These are phyloP conservation scores for Aspergillus avenaceus DNA, from an alignment of 495 filamentous ascomycete genomes.

Conservation along the genomic window DNA sequence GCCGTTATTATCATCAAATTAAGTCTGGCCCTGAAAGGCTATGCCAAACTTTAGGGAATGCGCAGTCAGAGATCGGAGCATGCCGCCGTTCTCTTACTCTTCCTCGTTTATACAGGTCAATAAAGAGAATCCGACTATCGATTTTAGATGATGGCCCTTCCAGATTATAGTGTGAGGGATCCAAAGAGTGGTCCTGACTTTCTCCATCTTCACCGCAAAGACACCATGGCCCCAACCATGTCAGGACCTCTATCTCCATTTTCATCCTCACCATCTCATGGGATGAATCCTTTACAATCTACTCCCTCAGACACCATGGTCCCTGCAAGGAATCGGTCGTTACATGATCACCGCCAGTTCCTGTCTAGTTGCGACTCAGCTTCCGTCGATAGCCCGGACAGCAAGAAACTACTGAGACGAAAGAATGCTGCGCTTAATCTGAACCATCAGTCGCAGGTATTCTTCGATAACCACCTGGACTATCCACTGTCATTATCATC, in stretches of 20 bases:
- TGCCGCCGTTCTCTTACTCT: not conserved
- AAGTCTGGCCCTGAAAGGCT: too few relatives aligned
- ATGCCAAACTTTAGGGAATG: too few relatives aligned
- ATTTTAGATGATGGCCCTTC: conserved; percentile 1
- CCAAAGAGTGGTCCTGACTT: not conserved
- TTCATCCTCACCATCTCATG: not conserved
- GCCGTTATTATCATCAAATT: too few relatives aligned
- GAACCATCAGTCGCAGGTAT: conserved; percentile 18
- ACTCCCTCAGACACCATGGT: conserved; percentile 3
- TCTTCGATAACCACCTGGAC: conserved; percentile 7
- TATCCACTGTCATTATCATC: conserved; percentile 31
- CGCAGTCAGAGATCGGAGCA: not conserved
- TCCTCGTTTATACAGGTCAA: not conserved
- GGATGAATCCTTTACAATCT: not conserved
- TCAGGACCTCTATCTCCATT: not conserved
- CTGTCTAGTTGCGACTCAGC: conserved; percentile 16
- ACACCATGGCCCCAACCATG: not conserved
- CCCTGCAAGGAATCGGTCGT: conserved; percentile 15
- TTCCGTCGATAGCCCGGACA: conserved; percentile 12
- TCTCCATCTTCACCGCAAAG: conserved; percentile 4
- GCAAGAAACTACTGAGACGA: conserved; percentile 31
- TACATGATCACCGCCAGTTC: conserved; percentile 25
- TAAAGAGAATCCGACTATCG: not conserved
- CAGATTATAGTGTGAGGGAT: not conserved
- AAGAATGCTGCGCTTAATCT: conserved; percentile 35